Evolutionary conservation across 768 basidiomycete genomes (phyloP).

Genomic region (Clitopilus hobsonii): DNA sequence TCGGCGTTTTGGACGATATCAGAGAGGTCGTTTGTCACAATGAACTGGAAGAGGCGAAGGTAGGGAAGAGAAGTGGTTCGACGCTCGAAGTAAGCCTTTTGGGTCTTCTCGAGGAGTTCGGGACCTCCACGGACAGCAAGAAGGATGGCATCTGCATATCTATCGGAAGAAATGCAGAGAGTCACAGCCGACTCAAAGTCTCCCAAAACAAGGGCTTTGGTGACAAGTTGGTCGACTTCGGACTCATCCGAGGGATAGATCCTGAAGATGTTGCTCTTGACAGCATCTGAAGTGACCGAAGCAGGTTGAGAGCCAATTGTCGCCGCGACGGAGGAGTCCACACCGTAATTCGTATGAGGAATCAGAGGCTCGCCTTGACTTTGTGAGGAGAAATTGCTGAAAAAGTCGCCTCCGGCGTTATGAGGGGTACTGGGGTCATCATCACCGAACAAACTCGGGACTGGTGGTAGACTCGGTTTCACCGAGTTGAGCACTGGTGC

Average conservation of each 20-base stretch:
- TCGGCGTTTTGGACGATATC: slow-evolving; percentile 98
- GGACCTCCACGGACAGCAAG: slow-evolving; percentile 89
- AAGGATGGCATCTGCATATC: slow-evolving; percentile 93
- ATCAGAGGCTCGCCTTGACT: slow-evolving; percentile 51
- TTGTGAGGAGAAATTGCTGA: slow-evolving; percentile 47
- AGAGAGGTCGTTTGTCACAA: slow-evolving; percentile 86
- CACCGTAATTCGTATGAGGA: slow-evolving; percentile 74
- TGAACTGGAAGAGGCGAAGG: slow-evolving; percentile 90
- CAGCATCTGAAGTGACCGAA: slow-evolving; percentile 66
- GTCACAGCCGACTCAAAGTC: slow-evolving; percentile 92
- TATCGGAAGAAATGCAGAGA: slow-evolving; percentile 81
- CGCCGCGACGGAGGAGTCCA: slow-evolving; percentile 91
- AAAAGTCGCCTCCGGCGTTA: slow-evolving; percentile 80
- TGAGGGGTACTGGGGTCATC: slow-evolving; percentile 65
- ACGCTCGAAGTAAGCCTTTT: slow-evolving; percentile 90
- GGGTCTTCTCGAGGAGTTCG: slow-evolving; percentile 81
- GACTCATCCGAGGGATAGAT: slow-evolving; percentile 88
- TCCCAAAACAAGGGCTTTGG: slow-evolving; percentile 92
- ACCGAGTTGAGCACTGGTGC: slow-evolving; percentile 54
- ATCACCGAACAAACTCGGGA: slow-evolving; percentile 84
- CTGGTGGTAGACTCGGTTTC: slow-evolving; percentile 83
- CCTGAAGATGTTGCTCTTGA: slow-evolving; percentile 81
- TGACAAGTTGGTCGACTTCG: slow-evolving; percentile 83
- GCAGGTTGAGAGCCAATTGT: slow-evolving; percentile 91
- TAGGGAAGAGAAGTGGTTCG: slow-evolving; percentile 75